Conservation (phyloP, 441 rosid species). For the Manihot esculenta region DNA sequence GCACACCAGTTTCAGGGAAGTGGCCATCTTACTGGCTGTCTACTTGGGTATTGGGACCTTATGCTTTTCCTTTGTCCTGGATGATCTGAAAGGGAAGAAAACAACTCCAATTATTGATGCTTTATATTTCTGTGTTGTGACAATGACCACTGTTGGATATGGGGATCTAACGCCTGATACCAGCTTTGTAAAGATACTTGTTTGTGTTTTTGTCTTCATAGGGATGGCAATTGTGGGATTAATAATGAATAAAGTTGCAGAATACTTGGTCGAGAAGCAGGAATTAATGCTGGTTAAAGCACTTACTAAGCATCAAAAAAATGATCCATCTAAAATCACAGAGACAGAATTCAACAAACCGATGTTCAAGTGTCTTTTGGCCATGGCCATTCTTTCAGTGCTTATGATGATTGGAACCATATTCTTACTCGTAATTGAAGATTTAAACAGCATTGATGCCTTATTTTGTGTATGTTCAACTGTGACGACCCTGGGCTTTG, state of each 20-base stretch:
- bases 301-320: slow-evolving; percentile 36
- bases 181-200: slow-evolving; percentile 43
- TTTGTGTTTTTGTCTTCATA: slow-evolving; percentile 58
- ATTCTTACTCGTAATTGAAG: slow-evolving; percentile 43
- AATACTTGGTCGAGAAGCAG: slow-evolving; percentile 71
- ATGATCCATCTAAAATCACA: slow-evolving; percentile 37
- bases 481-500: slow-evolving; percentile 68
- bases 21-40: slow-evolving; percentile 37
- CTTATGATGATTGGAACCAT: slow-evolving; percentile 44
- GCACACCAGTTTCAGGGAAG: slow-evolving; percentile 38
- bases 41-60: slow-evolving; percentile 51
- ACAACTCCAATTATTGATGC: slow-evolving; percentile 56
- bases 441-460: slow-evolving; percentile 42
- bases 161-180: slow-evolving; percentile 76
- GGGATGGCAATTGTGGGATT: slow-evolving; percentile 65
- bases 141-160: slow-evolving; percentile 82
- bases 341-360: slow-evolving; percentile 42
- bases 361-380: slow-evolving; percentile 47
- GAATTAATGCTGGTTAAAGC: slow-evolving; percentile 60
- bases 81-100: slow-evolving; percentile 56
- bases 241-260: slow-evolving; percentile 57
- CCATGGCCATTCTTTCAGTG: slow-evolving; percentile 33
- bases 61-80: slow-evolving; percentile 45
- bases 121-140: slow-evolving; percentile 57
- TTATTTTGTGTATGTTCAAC: slow-evolving; percentile 73